Base-by-base conservation (phyloP, 345 rosid species). In the Cardamine occulta region DNA sequence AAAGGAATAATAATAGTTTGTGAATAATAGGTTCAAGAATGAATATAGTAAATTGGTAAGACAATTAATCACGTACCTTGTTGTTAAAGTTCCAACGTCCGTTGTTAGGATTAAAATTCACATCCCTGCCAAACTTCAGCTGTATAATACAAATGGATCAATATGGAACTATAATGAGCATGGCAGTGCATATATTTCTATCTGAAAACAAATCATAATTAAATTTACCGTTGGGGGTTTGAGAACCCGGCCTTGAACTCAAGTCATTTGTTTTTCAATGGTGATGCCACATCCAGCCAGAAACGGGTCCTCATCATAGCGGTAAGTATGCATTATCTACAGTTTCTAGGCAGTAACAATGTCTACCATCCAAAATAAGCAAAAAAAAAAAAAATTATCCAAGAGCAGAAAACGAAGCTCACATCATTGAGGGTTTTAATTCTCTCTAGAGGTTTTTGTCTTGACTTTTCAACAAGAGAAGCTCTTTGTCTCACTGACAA, bases 11-110 rank as follows among this genome's bases (percentile, higher is more conserved):
- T 35, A 67, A 17, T 61, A 52, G 24, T 34, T n/a, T 17, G 28
- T 24, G 12, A 58, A 51, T 52, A 54, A 34, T 26, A 57, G 10
- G 31, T 54, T 39, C 62, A 75, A 39, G 18, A 58, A 59, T 32
- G n/a, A 60, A 54, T 47, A 21, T 21, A 52, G 7, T 61, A 61
- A 56, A 24, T 37, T 55, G 37, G 63, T 29, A 44, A 19, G 76
- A 77, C 60, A 37, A 32, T 7, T 31, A 77, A 7, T 24, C 65
- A 24, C 28, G 28, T 24, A 90, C 97, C 98, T 90, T 91, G 58
- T 85, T 85, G 71, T 91, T 94, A 80, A 89, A 91, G 83, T 90
- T 91, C 96, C 97, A 94, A 44, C 96, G 83, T 26, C 98, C 98
- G 74, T 85, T 86, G 37, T 67, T 66, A 49, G 96, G 98, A 61